Percentiles rank a stretch among this genome's conserved stretches.
Conservation (phyloP, 2,329 filamentous ascomycete genomes). For the Fusarium camptoceras region DNA sequence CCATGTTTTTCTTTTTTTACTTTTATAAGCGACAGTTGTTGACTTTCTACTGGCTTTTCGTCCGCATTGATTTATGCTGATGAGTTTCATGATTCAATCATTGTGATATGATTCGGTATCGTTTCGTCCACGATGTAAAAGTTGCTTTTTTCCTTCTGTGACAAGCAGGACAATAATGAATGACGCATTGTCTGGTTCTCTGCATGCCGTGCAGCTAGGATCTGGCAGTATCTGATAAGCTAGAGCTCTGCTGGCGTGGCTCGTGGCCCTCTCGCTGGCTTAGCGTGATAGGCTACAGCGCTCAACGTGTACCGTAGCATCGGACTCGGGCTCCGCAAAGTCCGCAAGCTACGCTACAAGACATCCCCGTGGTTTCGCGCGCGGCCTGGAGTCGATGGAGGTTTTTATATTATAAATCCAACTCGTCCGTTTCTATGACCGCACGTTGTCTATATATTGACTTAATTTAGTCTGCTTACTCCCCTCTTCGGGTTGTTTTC, state of each 20-base stretch:
- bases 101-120: background rate
- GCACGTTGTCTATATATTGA: background rate
- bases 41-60: conserved; percentile 4
- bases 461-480: conserved; percentile 12
- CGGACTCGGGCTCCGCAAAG: conserved; percentile 36
- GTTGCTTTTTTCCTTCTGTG: conserved; percentile 8
- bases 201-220: conserved; percentile 32
- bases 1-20: background rate
- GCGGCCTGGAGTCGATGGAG: conserved; percentile 1
- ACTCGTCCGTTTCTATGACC: conserved; percentile 6
- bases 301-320: conserved; percentile 8
- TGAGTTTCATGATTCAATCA: background rate
- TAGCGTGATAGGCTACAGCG: conserved; percentile 8
- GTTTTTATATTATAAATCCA: conserved; percentile 9
- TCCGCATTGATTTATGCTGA: background rate
- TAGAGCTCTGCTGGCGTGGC: conserved; percentile 29
- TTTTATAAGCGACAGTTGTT: conserved; percentile 1
- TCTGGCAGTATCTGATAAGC: conserved; percentile 39
- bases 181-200: conserved; percentile 30
- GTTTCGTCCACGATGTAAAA: conserved; percentile 2
- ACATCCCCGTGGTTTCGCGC: background rate
- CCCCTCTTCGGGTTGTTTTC: background rate
- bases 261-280: conserved; percentile 14
- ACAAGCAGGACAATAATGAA: conserved; percentile 26
- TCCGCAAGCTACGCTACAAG: conserved; percentile 20